Evolutionary conservation across 768 basidiomycete species (phyloP).

Genomic region (Naganishia kalamii): DNA sequence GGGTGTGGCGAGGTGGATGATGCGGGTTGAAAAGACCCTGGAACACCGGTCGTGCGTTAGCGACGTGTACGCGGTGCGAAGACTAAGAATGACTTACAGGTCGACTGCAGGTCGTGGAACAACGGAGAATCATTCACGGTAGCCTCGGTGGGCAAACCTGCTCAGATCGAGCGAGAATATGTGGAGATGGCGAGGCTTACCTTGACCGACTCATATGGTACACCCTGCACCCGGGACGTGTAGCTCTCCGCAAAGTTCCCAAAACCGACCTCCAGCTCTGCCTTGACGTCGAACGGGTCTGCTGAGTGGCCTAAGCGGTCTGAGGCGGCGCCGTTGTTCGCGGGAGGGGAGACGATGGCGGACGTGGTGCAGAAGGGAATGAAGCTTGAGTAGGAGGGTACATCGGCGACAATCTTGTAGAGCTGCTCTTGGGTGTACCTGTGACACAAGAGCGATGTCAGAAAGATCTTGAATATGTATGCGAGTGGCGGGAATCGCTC

Average conservation of each 20-base stretch:
- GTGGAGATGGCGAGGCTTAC: conserved; percentile 48
- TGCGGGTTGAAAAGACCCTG: conserved; percentile 56
- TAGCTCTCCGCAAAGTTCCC: conserved; percentile 81
- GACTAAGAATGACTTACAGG: conserved; percentile 29
- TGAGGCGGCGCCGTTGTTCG: not conserved
- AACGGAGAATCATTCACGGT: conserved; percentile 37
- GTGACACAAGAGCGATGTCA: not conserved
- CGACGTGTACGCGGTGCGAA: not conserved
- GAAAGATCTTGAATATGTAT: not conserved
- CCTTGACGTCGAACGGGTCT: conserved; percentile 58
- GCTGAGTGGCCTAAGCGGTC: conserved; percentile 25
- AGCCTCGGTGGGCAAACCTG: conserved; percentile 27
- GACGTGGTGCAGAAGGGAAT: conserved; percentile 69
- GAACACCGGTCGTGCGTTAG: not conserved
- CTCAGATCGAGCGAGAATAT: not conserved
- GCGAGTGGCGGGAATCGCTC: not conserved
- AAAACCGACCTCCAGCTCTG: conserved; percentile 83
- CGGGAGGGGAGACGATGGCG: conserved; percentile 13
- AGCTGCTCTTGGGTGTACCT: conserved; percentile 75
- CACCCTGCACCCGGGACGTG: conserved; percentile 72
- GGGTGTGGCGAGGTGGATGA: conserved; percentile 50
- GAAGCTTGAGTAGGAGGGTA: conserved; percentile 75
- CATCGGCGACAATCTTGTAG: conserved; percentile 79
- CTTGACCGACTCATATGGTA: conserved; percentile 69
- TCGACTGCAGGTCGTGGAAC: conserved; percentile 42